Conservation (phyloP, 306 rosid genomes). For the Luffa acutangula region DNA sequence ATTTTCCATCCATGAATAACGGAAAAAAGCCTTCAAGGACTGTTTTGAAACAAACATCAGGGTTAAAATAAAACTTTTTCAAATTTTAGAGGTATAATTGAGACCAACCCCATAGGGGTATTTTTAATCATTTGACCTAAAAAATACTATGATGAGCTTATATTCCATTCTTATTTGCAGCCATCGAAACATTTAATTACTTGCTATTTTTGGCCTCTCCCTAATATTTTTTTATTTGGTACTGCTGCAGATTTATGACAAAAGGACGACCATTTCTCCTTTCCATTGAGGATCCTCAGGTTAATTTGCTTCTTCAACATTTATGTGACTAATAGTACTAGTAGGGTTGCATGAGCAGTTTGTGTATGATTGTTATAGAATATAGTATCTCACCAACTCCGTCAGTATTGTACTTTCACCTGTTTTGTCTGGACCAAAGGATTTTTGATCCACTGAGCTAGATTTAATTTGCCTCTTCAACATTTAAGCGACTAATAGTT, state of each 20-base stretch:
- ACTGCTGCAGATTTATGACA: slow-evolving; percentile 39
- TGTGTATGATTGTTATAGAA: not conserved
- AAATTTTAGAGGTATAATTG: too few species aligned
- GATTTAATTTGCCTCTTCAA: not conserved
- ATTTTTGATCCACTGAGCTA: not conserved
- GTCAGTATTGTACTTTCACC: not conserved
- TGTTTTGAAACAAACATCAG: too few species aligned
- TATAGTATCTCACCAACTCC: not conserved
- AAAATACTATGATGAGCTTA: not conserved
- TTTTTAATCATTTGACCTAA: too few species aligned
- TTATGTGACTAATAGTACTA: not conserved
- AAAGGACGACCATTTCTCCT: slow-evolving; percentile 51
- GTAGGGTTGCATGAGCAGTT: not conserved
- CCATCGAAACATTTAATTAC: not conserved
- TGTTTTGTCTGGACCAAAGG: not conserved
- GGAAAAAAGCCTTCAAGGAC: too few species aligned
- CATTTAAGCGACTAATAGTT: not conserved
- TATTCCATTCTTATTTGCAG: not conserved
- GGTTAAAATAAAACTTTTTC: too few species aligned
- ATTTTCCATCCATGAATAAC: too few species aligned
- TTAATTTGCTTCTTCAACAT: slow-evolving; percentile 17
- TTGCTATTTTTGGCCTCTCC: not conserved
- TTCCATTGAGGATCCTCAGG: slow-evolving; percentile 99
- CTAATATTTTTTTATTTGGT: not conserved
- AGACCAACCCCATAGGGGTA: too few species aligned